These are phyloP conservation scores for Aspergillus bertholletiae DNA, from an alignment of 495 filamentous ascomycete species.

Conservation along the genomic window DNA sequence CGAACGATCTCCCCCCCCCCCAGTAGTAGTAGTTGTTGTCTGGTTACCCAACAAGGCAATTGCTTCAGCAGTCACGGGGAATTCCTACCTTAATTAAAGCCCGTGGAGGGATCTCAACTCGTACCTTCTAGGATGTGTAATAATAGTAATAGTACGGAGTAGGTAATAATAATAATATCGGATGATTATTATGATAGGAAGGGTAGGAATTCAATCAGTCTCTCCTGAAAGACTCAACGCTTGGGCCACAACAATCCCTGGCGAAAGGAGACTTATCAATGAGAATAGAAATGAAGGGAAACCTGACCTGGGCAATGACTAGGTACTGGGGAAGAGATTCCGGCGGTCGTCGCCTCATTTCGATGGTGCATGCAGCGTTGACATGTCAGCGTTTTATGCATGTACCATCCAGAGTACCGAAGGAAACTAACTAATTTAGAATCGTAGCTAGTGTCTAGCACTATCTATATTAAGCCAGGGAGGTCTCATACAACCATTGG, in stretches of 20 bases:
- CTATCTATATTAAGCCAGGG: neutral
- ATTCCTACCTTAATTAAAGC: neutral
- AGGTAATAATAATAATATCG: neutral
- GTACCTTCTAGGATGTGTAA: no score
- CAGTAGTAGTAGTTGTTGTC: neutral
- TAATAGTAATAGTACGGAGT: no score
- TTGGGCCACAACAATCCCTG: conserved; percentile 1
- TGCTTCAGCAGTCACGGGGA: neutral
- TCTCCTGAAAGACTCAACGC: neutral
- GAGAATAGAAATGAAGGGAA: neutral
- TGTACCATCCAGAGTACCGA: neutral
- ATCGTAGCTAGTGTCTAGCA: neutral
- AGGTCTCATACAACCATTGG: neutral
- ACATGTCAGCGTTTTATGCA: neutral
- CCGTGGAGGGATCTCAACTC: no score
- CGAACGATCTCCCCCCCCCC: neutral
- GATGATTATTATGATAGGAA: neutral
- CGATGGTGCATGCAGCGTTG: neutral
- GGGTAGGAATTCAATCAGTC: neutral
- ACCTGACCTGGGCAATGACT: neutral
- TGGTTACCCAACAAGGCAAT: neutral
- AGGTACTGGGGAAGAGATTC: neutral
- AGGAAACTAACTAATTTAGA: neutral
- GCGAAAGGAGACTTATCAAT: neutral
- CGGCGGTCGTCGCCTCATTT: neutral